A percentile compares a stretch with the other conserved stretches of the same genome.
phyloP scores from a whole-genome alignment of 2,329 filamentous ascomycete genomes.

The Fusarium graminum region DNA sequence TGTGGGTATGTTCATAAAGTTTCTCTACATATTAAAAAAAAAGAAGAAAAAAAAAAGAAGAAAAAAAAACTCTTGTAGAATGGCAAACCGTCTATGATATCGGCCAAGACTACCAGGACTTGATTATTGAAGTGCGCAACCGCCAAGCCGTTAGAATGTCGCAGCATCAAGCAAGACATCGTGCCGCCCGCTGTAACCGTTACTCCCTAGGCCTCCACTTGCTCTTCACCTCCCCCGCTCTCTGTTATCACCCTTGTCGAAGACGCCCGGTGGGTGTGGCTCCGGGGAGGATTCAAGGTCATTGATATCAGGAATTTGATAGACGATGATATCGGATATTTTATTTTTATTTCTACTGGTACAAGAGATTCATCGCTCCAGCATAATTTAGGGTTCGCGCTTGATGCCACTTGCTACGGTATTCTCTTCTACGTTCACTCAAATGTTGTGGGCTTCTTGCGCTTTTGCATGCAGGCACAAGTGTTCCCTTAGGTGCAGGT shows the following conservation, averaged over 20 bases:
- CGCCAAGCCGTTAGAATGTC: conserved; percentile 38
- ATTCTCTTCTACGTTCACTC: conserved; percentile 32
- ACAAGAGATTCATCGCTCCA: conserved; percentile 19
- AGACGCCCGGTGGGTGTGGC: conserved; percentile 7
- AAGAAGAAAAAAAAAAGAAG: too few species aligned
- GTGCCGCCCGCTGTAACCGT: conserved; percentile 46
- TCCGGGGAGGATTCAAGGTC: conserved; percentile 14
- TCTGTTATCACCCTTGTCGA: conserved; percentile 27
- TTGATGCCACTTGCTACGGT: conserved; percentile 10
- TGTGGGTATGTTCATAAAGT: neutral
- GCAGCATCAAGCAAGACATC: conserved; percentile 45
- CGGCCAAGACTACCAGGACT: conserved; percentile 12
- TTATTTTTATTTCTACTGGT: neutral
- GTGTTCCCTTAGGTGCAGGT: conserved; percentile 47
- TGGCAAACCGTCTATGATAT: conserved; percentile 4
- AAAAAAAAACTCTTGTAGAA: conserved; percentile 5
- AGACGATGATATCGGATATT: neutral
- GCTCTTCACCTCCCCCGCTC: conserved; percentile 46
- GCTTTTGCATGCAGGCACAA: conserved; percentile 43
- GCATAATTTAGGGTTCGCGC: conserved; percentile 6
- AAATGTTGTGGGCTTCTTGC: conserved; percentile 30
- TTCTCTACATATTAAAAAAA: neutral
- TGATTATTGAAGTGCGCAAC: conserved; percentile 25
- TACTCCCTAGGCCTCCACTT: conserved; percentile 41
- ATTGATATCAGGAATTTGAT: conserved; percentile 7